Evolutionary conservation across 495 filamentous ascomycete species (phyloP).

Genomic region (Neurospora intermedia): DNA sequence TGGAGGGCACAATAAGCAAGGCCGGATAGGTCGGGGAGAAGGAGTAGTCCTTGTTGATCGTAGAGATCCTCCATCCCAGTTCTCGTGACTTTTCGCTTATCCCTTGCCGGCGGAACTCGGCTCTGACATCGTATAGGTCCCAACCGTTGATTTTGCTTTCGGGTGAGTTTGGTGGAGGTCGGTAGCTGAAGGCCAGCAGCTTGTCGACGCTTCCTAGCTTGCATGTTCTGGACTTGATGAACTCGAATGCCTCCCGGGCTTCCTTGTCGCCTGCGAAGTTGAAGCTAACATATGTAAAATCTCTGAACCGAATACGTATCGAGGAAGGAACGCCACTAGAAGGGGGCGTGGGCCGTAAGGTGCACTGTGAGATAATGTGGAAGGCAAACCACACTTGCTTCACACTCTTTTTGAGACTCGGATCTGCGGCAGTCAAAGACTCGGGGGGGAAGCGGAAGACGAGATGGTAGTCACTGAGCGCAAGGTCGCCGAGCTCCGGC

Average conservation of each 20-base stretch:
- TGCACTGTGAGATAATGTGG: constrained; percentile 73
- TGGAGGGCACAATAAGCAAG: constrained; percentile 68
- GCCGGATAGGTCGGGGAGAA: constrained; percentile 96
- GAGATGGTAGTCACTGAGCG: constrained; percentile 32
- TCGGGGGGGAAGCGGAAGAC: constrained; percentile 27
- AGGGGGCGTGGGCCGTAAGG: constrained; percentile 58
- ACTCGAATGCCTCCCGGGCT: constrained; percentile 80
- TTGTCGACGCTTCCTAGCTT: constrained; percentile 76
- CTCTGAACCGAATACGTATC: constrained; percentile 79
- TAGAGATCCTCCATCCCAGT: constrained; percentile 80
- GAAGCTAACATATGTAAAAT: constrained; percentile 88
- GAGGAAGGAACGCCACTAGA: constrained; percentile 64
- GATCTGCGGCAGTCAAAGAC: constrained; percentile 16
- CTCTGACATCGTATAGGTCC: constrained; percentile 74
- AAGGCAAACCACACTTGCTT: constrained; percentile 88
- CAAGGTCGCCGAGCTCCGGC: constrained; percentile 30
- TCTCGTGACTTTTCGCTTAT: constrained; percentile 63
- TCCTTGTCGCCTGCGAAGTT: constrained; percentile 67
- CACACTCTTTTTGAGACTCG: constrained; percentile 30
- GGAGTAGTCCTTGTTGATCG: constrained; percentile 76
- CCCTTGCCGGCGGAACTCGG: constrained; percentile 73
- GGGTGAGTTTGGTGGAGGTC: constrained; percentile 46
- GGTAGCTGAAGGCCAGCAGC: constrained; percentile 82
- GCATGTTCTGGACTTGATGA: constrained; percentile 72
- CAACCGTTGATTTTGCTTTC: constrained; percentile 76